A percentile compares a stretch with the other conserved stretches of the same genome.
Evolutionary conservation across 2,329 filamentous ascomycete genomes (phyloP).

Genomic region (Hysterium pulicare): DNA sequence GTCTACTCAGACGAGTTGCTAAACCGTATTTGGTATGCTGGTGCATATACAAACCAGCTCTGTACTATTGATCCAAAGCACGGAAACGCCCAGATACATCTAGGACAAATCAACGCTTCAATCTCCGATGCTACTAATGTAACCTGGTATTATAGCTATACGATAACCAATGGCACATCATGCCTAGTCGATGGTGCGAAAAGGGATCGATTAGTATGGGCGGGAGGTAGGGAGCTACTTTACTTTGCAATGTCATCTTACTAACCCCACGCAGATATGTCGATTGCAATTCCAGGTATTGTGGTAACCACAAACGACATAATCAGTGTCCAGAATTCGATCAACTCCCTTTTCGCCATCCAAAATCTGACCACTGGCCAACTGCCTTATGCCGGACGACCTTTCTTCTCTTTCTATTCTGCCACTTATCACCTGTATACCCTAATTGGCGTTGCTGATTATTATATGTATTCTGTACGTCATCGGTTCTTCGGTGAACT

Average conservation of each 20-base stretch:
- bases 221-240: constrained; percentile 39
- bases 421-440: constrained; percentile 57
- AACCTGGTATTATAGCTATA: constrained; percentile 42
- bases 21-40: constrained; percentile 46
- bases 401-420: constrained; percentile 39
- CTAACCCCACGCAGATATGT: constrained; percentile 47
- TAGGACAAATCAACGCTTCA: constrained; percentile 25
- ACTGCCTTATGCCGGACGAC: constrained; percentile 51
- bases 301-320: constrained; percentile 55
- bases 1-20: constrained; percentile 36
- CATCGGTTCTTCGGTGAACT: too few species aligned
- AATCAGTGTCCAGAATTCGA: constrained; percentile 48
- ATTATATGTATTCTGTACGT: constrained; percentile 41
- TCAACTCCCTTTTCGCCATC: constrained; percentile 48
- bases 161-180: constrained; percentile 35
- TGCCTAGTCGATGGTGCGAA: constrained; percentile 54
- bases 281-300: constrained; percentile 53
- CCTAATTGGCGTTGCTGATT: constrained; percentile 45
- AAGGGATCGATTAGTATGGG: constrained; percentile 58
- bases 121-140: constrained; percentile 30
- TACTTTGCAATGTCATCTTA: neutral
- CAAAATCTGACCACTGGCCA: constrained; percentile 43
- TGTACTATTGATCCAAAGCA: constrained; percentile 37
- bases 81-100: constrained; percentile 35
- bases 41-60: constrained; percentile 39